Evolutionary conservation across 2,329 filamentous ascomycete species (phyloP), one percentile per base, ranked within the genome.

Genomic region (Neonectria faginata): DNA sequence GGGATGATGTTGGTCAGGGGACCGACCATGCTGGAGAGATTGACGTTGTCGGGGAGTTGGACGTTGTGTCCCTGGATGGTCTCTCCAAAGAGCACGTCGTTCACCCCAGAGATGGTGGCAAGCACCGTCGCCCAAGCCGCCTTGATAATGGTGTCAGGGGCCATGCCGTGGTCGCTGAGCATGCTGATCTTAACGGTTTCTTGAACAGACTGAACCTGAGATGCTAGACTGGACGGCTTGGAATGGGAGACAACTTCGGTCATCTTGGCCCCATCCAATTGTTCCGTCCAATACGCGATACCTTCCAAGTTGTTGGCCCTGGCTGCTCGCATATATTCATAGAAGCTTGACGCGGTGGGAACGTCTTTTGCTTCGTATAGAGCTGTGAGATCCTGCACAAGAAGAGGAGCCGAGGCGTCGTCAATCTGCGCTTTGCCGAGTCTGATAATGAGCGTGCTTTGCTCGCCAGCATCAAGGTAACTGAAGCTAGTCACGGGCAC

Each of bases 11-110:
- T 86, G 33, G 78, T 77, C 42, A 79, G 74, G 3, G 84, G 84
- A 0, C 85, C 85, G 45, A 84, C 76, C 10, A 86, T 79, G 31
- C 79, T 81, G 1, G 78, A 75, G 16, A 81, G 91, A 65, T 92
- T 89, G 82, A 92, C 79, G 10, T 78, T 76, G 11, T 79, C 77
- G 0, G 79, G 75, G 1, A 84, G 78, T 2, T 76, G 73, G 1
- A 82, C 70, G 62, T 83, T 81, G 20, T 83, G 82, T 1, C 83
- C 83, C 11, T 84, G 82, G 14, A 87, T 77, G 3, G 84, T 75
- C 69, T 88, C 83, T 8, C 86, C 87, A 60, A 89, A 89, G 3
- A 88, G 79, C 7, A 89, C 81, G 45, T 89, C 87, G 6, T 80
- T 76, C 0, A 74, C 78, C 0, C 79, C 82, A 0, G 84, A 82